Base-by-base conservation (phyloP, 768 basidiomycete species). In the Leccinum obscurum region DNA sequence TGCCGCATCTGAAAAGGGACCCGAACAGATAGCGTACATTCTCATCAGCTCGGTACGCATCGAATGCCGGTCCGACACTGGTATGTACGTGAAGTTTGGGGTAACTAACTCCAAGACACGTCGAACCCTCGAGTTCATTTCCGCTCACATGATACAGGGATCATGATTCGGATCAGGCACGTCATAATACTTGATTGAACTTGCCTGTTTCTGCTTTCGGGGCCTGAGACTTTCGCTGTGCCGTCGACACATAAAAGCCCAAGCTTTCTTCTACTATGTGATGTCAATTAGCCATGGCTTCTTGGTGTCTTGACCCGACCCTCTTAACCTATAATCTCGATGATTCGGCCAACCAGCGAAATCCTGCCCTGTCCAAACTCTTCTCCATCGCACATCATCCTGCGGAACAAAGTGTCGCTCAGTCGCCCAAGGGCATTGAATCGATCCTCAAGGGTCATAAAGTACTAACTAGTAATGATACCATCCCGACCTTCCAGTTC, bases 301-400 rank as follows among this genome's bases (percentile, higher is more conserved):
- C 37, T 8, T 39, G 37, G 37, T 39, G 37, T 39, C 11, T 55
- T 37, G 62, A 58, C 11, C 15, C 28, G 9, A 54, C n/a, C 4
- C 13, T 13, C 26, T 11, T 26, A 32, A 30, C 6, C 15, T 3
- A 3, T 6, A n/a, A 50, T 11, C 55, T 24, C 8, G 62, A 49
- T 24, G 62, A 49, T n/a, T 28, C 15, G 13, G 46, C 48, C 24
- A 49, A 24, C 26, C n/a, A 3, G 15, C 52, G 51, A 7, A 46
- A 52, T 30, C 51, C 26, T 44, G 14, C 22, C 1, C 24, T 51
- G n/a, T 58, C 62, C 10, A 4, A 37, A 30, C 39, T 28, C 3
- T 63, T 58, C 20, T 63, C 55, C 2, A 28, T 54, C 6, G 37
- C 55, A 0, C 39, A 63, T 8, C 30, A 35, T 44, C 28, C 32